Base-by-base conservation (phyloP, 306 rosid species). In the Delonix regia region DNA sequence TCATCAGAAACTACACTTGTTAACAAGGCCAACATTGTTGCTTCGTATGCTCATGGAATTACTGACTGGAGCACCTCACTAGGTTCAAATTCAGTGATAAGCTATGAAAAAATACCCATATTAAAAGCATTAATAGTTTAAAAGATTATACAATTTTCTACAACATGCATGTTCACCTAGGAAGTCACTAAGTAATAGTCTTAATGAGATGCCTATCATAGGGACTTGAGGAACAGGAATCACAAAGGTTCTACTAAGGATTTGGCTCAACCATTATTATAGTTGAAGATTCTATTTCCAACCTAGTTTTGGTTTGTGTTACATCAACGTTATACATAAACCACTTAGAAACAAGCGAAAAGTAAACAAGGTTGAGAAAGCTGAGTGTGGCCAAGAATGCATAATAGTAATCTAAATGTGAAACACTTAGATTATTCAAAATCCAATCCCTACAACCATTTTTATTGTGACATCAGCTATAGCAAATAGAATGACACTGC, bases 221-320 rank as follows among this genome's bases (percentile, higher is more conserved):
- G 97, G 97, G 62, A 86, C 91, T 27, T 97, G 92, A 47, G 98
- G 98, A 56, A 83, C 92, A 61, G 97, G 97, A 88, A 75, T 78
- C 71, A 57, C 65, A 34, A 34, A 34, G 38, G 38, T 2, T 34
- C 38, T 6, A 34, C 38, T 34, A 6, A 34, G 6, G 38, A 34
- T 34, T 34, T 34, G 2, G 38, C 38, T 34, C 38, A 39, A 34
- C 38, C 21, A 53, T 7, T 25, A 34, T 59, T 5, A 25, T 24
- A 8, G 39, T 53, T 6, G 48, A 36, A 47, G 81, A 5, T 76
- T 73, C 73, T 45, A 76, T 65, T 41, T 84, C 81, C 52, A 80
- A 77, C 55, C 61, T 71, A 11, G 80, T 61, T 59, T 44, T 61
- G 45, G 78, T 75, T 75, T 81, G 78, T 2, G 64, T 66, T 12